Base-by-base conservation (phyloP, 1,284 basidiomycete species). In the Ceratobasidium sp. region DNA sequence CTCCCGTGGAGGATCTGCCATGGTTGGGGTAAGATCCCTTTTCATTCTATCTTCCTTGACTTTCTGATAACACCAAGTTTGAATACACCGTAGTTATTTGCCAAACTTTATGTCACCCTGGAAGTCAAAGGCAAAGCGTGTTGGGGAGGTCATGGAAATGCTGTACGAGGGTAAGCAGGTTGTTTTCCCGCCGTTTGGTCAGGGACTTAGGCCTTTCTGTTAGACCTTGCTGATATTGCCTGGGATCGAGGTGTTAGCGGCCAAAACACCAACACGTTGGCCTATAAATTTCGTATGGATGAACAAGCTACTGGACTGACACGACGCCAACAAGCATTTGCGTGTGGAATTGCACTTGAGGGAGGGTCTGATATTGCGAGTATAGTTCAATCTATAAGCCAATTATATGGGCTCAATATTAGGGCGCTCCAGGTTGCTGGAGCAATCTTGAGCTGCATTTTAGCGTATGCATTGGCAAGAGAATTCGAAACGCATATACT, bases 201-300 rank as follows among this genome's bases (percentile, higher is more conserved):
- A 10, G n/a, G 9, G 48, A 28, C 12, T 41, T 3, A 28, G 6
- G 18, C 3, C 36, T 23, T 61, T n/a, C 45, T 43, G 5, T 2
- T 48, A 67, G 64, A 67, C 43, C 50, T 67, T 52, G 64, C 64
- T 4, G 50, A 67, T 1, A 67, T 67, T 12, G 64, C 64, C 28
- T 67, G 64, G 64, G 34, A 43, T 1, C 64, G 64, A 6, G 64
- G 64, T 9, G 14, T 30, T n/a, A 57, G 39, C 4, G 62, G 64
- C 1, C 26, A 43, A 18, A 69, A 69, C 26, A 28, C 36, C 5
- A 45, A 57, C 21, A 69, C 52, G 1, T 32, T 69, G 21, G 52
- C 52, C 3, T 69, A 57, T 52, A 69, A 69, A 26, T 18, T 69
- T 8, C 64, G 52, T 0, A 4, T 43, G 21, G 21, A 57, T n/a